Evolutionary conservation across 2,329 filamentous ascomycete genomes (phyloP).

Genomic region (Exophiala sideris): DNA sequence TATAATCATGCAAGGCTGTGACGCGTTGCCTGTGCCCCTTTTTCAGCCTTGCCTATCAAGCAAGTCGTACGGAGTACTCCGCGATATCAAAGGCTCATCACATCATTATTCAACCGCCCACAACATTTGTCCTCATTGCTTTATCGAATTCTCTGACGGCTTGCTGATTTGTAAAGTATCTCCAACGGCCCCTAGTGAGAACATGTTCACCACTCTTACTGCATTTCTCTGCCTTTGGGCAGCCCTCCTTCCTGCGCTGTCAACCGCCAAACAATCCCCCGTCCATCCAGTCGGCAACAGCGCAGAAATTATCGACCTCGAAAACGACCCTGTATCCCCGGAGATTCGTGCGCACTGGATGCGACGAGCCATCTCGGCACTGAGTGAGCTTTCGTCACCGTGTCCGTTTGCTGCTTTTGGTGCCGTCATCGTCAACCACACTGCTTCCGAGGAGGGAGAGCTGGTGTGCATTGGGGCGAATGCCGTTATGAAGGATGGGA

Average conservation of each 20-base stretch:
- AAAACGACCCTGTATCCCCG: constrained; percentile 32
- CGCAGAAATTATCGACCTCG: neutral
- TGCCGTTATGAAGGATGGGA: constrained; percentile 42
- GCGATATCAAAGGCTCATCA: too few species aligned
- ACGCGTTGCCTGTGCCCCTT: too few species aligned
- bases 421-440: constrained; percentile 56
- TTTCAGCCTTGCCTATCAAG: too few species aligned
- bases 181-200: neutral
- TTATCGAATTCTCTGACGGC: too few species aligned
- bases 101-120: too few species aligned
- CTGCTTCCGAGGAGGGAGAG: constrained; percentile 28
- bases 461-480: constrained; percentile 53
- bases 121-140: too few species aligned
- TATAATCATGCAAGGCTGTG: too few species aligned
- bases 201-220: neutral
- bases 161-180: too few species aligned
- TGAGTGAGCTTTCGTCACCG: constrained; percentile 41
- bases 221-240: neutral
- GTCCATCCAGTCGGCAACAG: neutral
- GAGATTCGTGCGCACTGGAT: constrained; percentile 51
- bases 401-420: constrained; percentile 56
- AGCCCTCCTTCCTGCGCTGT: neutral
- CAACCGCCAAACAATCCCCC: neutral
- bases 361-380: constrained; percentile 47
- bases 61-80: too few species aligned